Conservation (phyloP, 352 stramenopile species). For the Phytophthora hibernalis region DNA sequence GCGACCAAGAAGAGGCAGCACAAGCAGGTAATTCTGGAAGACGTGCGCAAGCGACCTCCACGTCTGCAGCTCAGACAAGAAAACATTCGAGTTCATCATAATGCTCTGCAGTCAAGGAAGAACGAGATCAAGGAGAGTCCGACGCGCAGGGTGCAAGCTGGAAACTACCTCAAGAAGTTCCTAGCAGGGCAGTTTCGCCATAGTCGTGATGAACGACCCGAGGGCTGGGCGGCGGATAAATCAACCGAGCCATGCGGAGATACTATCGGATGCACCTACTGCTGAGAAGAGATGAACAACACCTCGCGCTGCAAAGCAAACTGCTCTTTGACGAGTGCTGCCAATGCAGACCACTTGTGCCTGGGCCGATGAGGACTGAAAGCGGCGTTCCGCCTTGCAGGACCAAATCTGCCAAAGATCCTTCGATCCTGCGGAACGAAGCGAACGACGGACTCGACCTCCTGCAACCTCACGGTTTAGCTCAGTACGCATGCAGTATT, state of each 20-base stretch:
- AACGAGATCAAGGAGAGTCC: conserved; percentile 24
- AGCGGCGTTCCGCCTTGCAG: conserved; percentile 67
- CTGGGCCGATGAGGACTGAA: conserved; percentile 59
- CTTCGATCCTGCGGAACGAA: conserved; percentile 62
- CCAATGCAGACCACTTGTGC: conserved; percentile 62
- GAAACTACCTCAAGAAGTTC: conserved; percentile 51
- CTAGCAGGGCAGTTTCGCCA: conserved; percentile 47
- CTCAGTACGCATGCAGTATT: conserved; percentile 45
- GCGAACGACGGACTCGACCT: conserved; percentile 69
- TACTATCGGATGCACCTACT: conserved; percentile 63
- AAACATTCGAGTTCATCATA: conserved; percentile 11
- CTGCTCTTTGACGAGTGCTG: conserved; percentile 82
- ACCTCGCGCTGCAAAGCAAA: conserved; percentile 66
- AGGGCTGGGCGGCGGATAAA: conserved; percentile 67
- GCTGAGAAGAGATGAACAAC: conserved; percentile 49
- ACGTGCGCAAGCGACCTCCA: conserved; percentile 47
- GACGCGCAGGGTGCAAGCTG: conserved; percentile 22
- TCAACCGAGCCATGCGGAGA: conserved; percentile 62
- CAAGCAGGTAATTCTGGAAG: conserved; percentile 71
- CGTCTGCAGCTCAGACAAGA: conserved; percentile 53
- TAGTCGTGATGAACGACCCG: conserved; percentile 40
- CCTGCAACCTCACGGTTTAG: conserved; percentile 66
- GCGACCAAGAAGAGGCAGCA: conserved; percentile 55
- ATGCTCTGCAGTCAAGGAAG: conserved; percentile 12
- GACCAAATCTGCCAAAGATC: conserved; percentile 72